Conservation (phyloP, 2,329 filamentous ascomycete species). For the Alternaria ventricosa region DNA sequence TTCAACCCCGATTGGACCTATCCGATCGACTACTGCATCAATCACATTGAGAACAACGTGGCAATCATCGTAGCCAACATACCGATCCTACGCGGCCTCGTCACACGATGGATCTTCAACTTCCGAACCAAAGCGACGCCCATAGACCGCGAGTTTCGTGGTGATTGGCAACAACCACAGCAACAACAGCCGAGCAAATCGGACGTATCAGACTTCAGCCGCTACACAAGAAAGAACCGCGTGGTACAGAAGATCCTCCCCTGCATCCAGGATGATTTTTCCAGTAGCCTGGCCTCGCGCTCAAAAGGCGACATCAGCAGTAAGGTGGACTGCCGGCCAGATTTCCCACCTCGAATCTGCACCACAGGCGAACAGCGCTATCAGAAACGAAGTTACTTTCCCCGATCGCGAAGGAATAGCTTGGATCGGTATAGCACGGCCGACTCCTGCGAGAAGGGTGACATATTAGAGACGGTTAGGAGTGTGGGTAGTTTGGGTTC, state of each 20-base stretch:
- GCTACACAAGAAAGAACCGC: slow-evolving; percentile 23
- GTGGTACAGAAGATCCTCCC: slow-evolving; percentile 43
- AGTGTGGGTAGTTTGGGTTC: slow-evolving; percentile 42
- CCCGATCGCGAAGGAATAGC: slow-evolving; percentile 37
- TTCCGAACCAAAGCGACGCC: slow-evolving; percentile 44
- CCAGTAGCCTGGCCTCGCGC: slow-evolving; percentile 40
- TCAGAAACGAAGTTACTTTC: slow-evolving; percentile 34
- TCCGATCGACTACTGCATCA: slow-evolving; percentile 51
- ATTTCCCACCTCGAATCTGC: slow-evolving; percentile 29
- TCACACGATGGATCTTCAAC: slow-evolving; percentile 51
- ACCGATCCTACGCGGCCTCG: slow-evolving; percentile 50
- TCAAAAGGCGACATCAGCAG: slow-evolving; percentile 18
- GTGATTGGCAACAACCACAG: slow-evolving; percentile 25
- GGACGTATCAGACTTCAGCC: slow-evolving; percentile 34
- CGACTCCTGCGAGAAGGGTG: slow-evolving; percentile 42
- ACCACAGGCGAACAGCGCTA: slow-evolving; percentile 27
- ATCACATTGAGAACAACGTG: slow-evolving; percentile 51
- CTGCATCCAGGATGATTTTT: slow-evolving; percentile 46
- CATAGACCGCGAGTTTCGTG: slow-evolving; percentile 39
- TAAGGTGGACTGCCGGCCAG: slow-evolving; percentile 18
- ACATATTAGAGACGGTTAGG: slow-evolving; percentile 40
- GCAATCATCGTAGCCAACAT: slow-evolving; percentile 52
- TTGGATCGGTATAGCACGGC: slow-evolving; percentile 36
- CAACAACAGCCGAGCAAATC: slow-evolving; percentile 29
- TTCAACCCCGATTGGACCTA: slow-evolving; percentile 52